Evolutionary conservation across 257 asterid species (phyloP).

Genomic region (Solanum peruvianum): DNA sequence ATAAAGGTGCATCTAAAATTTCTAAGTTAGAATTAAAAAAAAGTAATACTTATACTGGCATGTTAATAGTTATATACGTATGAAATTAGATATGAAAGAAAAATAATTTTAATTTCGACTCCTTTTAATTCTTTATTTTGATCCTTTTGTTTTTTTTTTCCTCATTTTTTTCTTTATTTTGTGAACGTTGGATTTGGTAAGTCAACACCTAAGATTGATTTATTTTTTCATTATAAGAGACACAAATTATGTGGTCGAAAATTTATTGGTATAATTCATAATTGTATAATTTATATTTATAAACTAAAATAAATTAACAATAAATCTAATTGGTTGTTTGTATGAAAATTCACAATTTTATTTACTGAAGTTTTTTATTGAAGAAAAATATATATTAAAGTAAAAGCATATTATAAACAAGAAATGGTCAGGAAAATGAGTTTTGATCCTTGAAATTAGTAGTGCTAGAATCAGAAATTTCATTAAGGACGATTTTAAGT

Average conservation of each 20-base stretch:
- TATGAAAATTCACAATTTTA: no score
- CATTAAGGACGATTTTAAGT: neutral
- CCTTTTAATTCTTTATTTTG: neutral
- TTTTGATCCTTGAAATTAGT: no score
- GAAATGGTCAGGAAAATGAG: neutral
- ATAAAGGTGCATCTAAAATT: neutral
- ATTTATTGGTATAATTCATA: neutral
- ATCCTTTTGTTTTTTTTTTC: neutral
- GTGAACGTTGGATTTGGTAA: neutral
- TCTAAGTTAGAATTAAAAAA: neutral
- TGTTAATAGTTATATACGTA: neutral
- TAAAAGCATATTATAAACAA: neutral
- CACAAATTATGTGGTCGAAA: neutral
- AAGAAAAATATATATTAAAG: neutral
- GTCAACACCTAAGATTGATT: slow-evolving; percentile 3
- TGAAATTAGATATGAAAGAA: neutral
- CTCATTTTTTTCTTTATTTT: neutral
- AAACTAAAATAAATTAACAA: neutral
- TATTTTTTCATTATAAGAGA: neutral
- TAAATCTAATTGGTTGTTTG: no score
- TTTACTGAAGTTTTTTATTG: neutral
- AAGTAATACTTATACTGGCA: neutral
- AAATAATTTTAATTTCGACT: neutral
- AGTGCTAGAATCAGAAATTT: no score
- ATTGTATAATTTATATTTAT: neutral